Evolutionary conservation across 108 stramenopile genomes (phyloP).

Genomic region (Pseudonitzschia multiseries): DNA sequence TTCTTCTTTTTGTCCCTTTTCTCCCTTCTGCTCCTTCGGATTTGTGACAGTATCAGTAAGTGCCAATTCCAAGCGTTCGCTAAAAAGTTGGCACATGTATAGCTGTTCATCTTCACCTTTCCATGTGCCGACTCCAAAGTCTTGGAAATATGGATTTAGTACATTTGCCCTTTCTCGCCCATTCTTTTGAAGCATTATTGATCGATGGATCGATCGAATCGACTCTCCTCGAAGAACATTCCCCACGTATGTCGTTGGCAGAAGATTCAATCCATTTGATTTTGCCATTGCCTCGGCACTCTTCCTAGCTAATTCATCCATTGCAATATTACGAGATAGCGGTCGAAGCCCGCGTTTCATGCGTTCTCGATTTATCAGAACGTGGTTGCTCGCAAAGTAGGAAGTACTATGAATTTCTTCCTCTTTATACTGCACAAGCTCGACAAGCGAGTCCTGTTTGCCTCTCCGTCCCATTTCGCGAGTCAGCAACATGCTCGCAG

Average conservation of each 20-base stretch:
- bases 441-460: constrained; percentile 24
- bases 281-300: constrained; percentile 38
- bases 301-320: constrained; percentile 38
- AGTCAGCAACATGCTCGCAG: constrained; percentile 38
- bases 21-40: neutral
- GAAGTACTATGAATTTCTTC: constrained; percentile 46
- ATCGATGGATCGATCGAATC: constrained; percentile 38
- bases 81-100: constrained; percentile 45
- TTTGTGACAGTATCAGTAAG: constrained; percentile 18
- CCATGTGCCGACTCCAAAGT: constrained; percentile 43
- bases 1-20: too few species aligned
- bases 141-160: constrained; percentile 40
- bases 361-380: constrained; percentile 44
- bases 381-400: constrained; percentile 47
- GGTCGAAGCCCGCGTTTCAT: constrained; percentile 41
- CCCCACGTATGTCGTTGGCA: constrained; percentile 36
- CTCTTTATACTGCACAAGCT: constrained; percentile 33
- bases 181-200: constrained; percentile 32
- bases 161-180: constrained; percentile 39
- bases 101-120: constrained; percentile 39
- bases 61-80: constrained; percentile 36
- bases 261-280: constrained; percentile 16
- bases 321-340: constrained; percentile 29
- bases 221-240: constrained; percentile 43
- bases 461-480: constrained; percentile 33